Evolutionary conservation across 2,329 filamentous ascomycete genomes (phyloP).

Genomic region (Bipolaris oryzae): DNA sequence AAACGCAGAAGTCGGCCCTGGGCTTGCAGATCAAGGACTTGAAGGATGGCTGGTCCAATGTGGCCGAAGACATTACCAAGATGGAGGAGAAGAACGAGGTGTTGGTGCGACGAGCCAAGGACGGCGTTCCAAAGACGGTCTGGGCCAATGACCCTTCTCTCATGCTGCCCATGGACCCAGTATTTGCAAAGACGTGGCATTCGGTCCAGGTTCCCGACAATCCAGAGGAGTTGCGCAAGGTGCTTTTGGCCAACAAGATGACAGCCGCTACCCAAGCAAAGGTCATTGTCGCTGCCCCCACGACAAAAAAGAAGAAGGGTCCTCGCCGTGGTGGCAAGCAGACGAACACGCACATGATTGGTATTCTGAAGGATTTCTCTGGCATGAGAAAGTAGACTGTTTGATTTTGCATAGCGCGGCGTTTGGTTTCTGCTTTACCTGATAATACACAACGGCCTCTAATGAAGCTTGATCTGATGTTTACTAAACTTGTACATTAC

Average conservation of each 20-base stretch:
- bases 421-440: conserved; percentile 22
- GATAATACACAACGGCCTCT: background rate
- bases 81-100: conserved; percentile 81
- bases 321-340: conserved; percentile 76
- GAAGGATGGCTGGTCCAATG: conserved; percentile 93
- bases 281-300: conserved; percentile 60
- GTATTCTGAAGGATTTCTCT: conserved; percentile 77
- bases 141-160: conserved; percentile 83
- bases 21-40: conserved; percentile 86
- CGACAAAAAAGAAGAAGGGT: conserved; percentile 77
- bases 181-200: conserved; percentile 85
- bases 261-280: conserved; percentile 85
- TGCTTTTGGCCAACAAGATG: conserved; percentile 77
- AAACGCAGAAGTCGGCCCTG: conserved; percentile 78
- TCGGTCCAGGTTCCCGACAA: conserved; percentile 75
- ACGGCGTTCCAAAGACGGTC: conserved; percentile 81
- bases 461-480: background rate
- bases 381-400: conserved; percentile 48
- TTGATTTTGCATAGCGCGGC: conserved; percentile 41
- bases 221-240: conserved; percentile 75
- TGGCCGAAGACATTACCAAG: conserved; percentile 75
- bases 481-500: background rate
- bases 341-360: conserved; percentile 86
- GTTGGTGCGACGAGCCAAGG: conserved; percentile 87
- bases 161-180: conserved; percentile 74